Percentiles rank a stretch among this genome's conserved stretches.
These are phyloP conservation scores for Phytomonas sp. DNA, from an alignment of 208 protist species.

Conservation along the genomic window DNA sequence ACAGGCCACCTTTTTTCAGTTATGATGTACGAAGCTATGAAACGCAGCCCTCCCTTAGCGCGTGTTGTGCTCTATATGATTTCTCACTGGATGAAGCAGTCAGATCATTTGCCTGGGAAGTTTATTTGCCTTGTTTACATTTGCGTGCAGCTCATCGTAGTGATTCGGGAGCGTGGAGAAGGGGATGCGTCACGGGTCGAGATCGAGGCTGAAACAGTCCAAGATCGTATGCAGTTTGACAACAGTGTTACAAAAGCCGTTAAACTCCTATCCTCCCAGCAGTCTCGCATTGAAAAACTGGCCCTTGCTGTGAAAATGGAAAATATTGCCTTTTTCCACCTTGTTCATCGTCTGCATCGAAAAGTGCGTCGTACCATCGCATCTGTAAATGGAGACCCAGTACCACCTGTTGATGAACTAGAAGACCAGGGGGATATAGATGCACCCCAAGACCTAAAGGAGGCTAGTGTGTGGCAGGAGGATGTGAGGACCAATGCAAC, in stretches of 20 bases:
- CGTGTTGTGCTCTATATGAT: constrained; percentile 81
- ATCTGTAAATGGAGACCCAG: constrained; percentile 36
- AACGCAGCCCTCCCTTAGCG: constrained; percentile 70
- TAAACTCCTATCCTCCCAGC: constrained; percentile 42
- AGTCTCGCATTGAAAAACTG: constrained; percentile 49
- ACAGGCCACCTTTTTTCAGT: constrained; percentile 77
- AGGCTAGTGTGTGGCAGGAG: constrained; percentile 2
- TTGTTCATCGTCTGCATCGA: constrained; percentile 54
- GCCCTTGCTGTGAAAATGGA: constrained; percentile 38
- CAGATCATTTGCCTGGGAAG: constrained; percentile 61
- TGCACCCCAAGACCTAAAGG: constrained; percentile 13
- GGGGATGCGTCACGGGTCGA: constrained; percentile 40
- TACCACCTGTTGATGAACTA: constrained; percentile 18
- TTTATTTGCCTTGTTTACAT: constrained; percentile 78
- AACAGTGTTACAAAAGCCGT: constrained; percentile 54
- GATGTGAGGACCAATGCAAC: not conserved
- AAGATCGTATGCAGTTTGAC: constrained; percentile 63
- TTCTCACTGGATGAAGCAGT: constrained; percentile 75
- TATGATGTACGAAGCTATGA: constrained; percentile 86
- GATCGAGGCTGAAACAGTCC: constrained; percentile 55
- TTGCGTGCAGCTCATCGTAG: constrained; percentile 69
- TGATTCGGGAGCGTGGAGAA: constrained; percentile 44
- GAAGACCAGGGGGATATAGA: constrained; percentile 15
- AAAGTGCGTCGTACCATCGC: constrained; percentile 37
- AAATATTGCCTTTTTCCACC: constrained; percentile 58